These are phyloP conservation scores for Mortierella sp. DNA, from an alignment of 371 early-diverging fungal genomes.

Conservation along the genomic window DNA sequence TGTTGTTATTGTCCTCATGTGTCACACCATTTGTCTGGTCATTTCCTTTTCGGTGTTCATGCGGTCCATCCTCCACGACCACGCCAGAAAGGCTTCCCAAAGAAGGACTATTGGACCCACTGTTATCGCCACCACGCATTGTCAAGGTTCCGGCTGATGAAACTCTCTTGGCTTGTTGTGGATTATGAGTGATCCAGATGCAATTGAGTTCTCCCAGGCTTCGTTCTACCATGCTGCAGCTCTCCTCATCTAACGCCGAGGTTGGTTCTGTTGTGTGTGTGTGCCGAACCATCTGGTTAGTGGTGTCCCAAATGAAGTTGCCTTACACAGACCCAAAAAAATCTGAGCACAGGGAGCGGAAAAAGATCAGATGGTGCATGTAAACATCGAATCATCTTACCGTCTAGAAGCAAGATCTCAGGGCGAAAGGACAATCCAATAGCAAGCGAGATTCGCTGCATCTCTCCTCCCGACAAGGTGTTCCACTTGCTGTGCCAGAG, in stretches of 20 bases:
- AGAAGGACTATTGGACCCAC: slow-evolving; percentile 4
- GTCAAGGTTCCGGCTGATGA: slow-evolving; percentile 53
- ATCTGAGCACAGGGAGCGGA: no score
- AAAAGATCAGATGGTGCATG: background rate
- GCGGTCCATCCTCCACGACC: slow-evolving; percentile 8
- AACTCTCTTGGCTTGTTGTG: slow-evolving; percentile 78
- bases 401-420: slow-evolving; percentile 83
- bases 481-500: slow-evolving; percentile 82
- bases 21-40: background rate
- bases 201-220: slow-evolving; percentile 71
- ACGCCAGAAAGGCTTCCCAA: background rate
- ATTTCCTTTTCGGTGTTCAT: slow-evolving; percentile 1
- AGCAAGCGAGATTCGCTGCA: slow-evolving; percentile 84
- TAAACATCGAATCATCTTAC: slow-evolving; percentile 51
- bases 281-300: background rate
- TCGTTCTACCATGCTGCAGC: slow-evolving; percentile 78
- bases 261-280: slow-evolving; percentile 81
- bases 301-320: background rate
- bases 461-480: slow-evolving; percentile 89
- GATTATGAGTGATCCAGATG: slow-evolving; percentile 86
- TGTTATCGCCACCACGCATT: slow-evolving; percentile 40
- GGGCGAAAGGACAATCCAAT: slow-evolving; percentile 88
- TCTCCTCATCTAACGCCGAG: slow-evolving; percentile 83
- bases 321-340: no score
- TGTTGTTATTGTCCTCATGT: no score